Conservation (phyloP, 1,284 basidiomycete species). For the Cutaneotrichosporon daszewskae region DNA sequence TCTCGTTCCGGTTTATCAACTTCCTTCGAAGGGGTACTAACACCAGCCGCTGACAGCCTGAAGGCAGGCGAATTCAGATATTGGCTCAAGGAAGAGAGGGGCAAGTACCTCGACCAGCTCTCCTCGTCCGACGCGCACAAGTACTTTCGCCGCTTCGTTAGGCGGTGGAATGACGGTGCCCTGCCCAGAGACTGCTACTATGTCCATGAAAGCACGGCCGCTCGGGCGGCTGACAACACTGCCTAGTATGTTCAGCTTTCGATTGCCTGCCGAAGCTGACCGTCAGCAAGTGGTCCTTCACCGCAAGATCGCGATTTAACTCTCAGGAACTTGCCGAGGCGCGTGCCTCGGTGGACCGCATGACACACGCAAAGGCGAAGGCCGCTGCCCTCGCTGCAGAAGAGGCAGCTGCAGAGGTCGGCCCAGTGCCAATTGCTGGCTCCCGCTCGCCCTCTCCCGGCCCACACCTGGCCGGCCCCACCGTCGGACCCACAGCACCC, state of each 20-base stretch:
- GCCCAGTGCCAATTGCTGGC: not conserved
- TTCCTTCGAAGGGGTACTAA: conserved; percentile 2
- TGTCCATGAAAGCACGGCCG: conserved; percentile 14
- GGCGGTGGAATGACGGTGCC: conserved; percentile 46
- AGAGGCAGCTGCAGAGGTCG: conserved; percentile 3
- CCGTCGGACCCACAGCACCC: conserved; percentile 25
- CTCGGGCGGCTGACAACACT: conserved; percentile 30
- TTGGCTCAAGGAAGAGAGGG: conserved; percentile 36
- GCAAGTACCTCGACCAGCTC: conserved; percentile 44
- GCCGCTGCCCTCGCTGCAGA: conserved; percentile 1
- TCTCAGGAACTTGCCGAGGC: conserved; percentile 17
- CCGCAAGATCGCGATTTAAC: conserved; percentile 25
- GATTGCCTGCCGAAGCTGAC: not conserved
- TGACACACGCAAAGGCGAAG: conserved; percentile 6
- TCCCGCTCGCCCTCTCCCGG: conserved; percentile 7
- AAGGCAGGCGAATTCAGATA: conserved; percentile 34
- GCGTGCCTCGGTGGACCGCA: conserved; percentile 11
- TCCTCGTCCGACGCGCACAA: conserved; percentile 37
- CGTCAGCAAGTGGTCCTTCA: conserved; percentile 39
- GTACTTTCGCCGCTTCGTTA: conserved; percentile 45
- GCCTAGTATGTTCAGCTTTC: conserved; percentile 28
- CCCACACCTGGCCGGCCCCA: conserved; percentile 1
- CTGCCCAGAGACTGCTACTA: conserved; percentile 33
- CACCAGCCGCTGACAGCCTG: conserved; percentile 14
- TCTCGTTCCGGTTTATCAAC: conserved; percentile 2